Evolutionary conservation across 495 filamentous ascomycete species (phyloP).

Genomic region (Schizothecium vesticola): DNA sequence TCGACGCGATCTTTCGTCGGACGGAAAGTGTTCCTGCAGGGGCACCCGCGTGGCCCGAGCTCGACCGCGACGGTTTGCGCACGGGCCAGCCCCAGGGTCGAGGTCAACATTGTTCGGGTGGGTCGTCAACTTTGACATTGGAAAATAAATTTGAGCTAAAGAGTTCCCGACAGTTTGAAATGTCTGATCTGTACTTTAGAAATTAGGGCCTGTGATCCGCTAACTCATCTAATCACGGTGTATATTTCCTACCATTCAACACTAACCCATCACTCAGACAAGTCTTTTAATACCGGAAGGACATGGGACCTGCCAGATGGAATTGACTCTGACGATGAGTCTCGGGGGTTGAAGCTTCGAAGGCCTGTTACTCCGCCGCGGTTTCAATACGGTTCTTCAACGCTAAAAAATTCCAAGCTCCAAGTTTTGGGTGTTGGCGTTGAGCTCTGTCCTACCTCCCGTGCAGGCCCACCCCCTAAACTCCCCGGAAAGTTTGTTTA

Average conservation of each 20-base stretch:
- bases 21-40: constrained; percentile 2
- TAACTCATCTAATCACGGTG: background rate
- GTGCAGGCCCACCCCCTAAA: background rate
- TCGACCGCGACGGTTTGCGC: background rate
- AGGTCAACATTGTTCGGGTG: background rate
- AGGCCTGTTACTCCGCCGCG: background rate
- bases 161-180: background rate
- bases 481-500: background rate
- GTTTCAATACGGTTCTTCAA: background rate
- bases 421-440: background rate
- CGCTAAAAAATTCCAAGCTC: background rate
- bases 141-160: background rate
- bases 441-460: background rate
- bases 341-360: background rate
- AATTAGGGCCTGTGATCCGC: background rate
- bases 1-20: constrained; percentile 13
- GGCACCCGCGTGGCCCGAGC: constrained; percentile 9
- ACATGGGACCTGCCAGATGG: background rate
- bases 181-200: no score
- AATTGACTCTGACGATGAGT: background rate
- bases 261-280: background rate
- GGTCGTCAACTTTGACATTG: background rate
- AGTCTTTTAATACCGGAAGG: no score
- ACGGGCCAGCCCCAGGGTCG: background rate
- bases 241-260: background rate